Evolutionary conservation across 305 asterid genomes (phyloP).

Genomic region (Fraxinus sp.): DNA sequence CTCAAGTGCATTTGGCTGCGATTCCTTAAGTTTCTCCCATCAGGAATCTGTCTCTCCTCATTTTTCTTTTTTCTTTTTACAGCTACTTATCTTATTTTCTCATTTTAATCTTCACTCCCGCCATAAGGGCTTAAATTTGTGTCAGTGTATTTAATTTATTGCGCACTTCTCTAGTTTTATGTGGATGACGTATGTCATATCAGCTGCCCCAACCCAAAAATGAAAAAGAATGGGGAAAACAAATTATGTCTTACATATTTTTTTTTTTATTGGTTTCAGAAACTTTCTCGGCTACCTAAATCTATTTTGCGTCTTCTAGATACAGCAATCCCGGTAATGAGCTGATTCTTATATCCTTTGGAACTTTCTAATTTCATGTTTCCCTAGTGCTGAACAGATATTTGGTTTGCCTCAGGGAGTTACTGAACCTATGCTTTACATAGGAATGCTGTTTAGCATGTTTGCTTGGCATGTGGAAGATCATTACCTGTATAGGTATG

Average conservation of each 20-base stretch:
- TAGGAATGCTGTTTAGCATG: slow-evolving; percentile 63
- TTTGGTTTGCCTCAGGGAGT: slow-evolving; percentile 35
- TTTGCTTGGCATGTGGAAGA: slow-evolving; percentile 99
- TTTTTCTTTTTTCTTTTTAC: slow-evolving; percentile 1
- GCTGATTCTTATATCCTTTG: slow-evolving; percentile 19
- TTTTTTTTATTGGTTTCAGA: slow-evolving; percentile 48
- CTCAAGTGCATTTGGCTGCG: slow-evolving; percentile 1
- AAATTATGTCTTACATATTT: not conserved
- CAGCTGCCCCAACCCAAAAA: not conserved
- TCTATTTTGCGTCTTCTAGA: slow-evolving; percentile 86
- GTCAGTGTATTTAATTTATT: not conserved
- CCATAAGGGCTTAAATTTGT: not conserved
- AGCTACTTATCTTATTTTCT: not conserved
- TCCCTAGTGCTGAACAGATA: not conserved
- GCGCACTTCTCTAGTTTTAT: not conserved
- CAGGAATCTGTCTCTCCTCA: not conserved
- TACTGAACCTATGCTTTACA: slow-evolving; percentile 58
- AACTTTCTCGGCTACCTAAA: slow-evolving; percentile 75
- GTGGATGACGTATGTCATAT: not conserved
- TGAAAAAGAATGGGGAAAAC: not conserved
- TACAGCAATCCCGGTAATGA: slow-evolving; percentile 73
- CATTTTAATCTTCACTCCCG: not conserved
- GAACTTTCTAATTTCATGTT: not conserved
- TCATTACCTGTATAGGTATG: slow-evolving; percentile 94
- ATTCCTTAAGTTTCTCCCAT: slow-evolving; percentile 1